Base-by-base conservation (phyloP, 257 asterid species). In the Echites panduratus region DNA sequence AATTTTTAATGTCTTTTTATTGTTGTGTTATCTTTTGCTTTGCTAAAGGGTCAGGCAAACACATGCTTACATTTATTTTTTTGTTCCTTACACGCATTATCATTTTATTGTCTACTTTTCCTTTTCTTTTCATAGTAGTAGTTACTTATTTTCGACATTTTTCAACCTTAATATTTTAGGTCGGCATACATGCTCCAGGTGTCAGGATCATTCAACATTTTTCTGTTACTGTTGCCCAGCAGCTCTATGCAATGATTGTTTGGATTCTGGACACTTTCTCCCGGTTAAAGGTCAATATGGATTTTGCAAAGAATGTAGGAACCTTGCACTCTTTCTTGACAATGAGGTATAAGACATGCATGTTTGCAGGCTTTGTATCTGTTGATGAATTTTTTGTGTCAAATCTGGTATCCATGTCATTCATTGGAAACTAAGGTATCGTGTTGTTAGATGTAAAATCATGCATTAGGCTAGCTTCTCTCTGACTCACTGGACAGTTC, bases 211-310 rank as follows among this genome's bases (percentile, higher is more conserved):
- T 75, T 79, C 91, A 72, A 61, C 58, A 24, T 59, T 73, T 78
- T 85, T 68, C 61, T 92, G 97, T 75, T 88, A 85, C 79, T 87
- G 90, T 70, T 92, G 98, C 79, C 75, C 84, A 72, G 58, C 40
- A 27, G 81, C 93, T 66, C 76, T 82, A 44, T 93, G 98, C 84
- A 78, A 68, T 19, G 79, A 66, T 67, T 93, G 97, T 82, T 65
- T 82, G 70, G 74, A 69, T 38, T 41, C 13, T 38, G 62, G 77
- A 9, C 66, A 74, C 6, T 82, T 90, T 79, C 53, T 66, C 17
- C 83, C n/a, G 19, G 71, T 90, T 70, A 90, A 82, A 82, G 87
- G 81, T 49, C 68, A 79, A 72, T 62, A 79, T 76, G 98, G 98
- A 69, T 86, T 89, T 81, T 90, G 98, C 84, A 24, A 73, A 7